Evolutionary conservation across 2,329 filamentous ascomycete species (phyloP).

Genomic region (Aspergillus sp.): DNA sequence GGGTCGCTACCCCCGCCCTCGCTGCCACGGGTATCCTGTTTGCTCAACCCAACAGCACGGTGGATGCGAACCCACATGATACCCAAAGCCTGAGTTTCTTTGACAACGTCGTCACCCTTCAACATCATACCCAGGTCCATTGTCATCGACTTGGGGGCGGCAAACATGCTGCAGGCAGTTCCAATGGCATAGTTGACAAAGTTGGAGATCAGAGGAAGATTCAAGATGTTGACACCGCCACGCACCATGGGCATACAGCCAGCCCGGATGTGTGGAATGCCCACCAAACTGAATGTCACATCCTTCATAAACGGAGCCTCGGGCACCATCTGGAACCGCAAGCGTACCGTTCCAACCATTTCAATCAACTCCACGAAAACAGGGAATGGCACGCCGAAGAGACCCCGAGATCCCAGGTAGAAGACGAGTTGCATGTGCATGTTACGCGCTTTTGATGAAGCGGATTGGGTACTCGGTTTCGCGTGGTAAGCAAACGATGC

Average conservation of each 20-base stretch:
- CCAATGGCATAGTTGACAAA: slow-evolving; percentile 95
- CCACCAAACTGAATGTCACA: slow-evolving; percentile 90
- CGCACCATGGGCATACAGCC: slow-evolving; percentile 91
- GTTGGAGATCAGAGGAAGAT: slow-evolving; percentile 85
- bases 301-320: slow-evolving; percentile 90
- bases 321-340: slow-evolving; percentile 78
- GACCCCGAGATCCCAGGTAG: slow-evolving; percentile 80
- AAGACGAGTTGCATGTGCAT: slow-evolving; percentile 98
- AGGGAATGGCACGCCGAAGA: slow-evolving; percentile 82
- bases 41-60: slow-evolving; percentile 78
- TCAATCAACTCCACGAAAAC: slow-evolving; percentile 86
- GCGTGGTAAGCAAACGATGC: slow-evolving; percentile 88
- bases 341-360: slow-evolving; percentile 77
- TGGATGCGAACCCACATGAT: slow-evolving; percentile 91
- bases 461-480: slow-evolving; percentile 60
- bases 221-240: slow-evolving; percentile 81
- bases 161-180: slow-evolving; percentile 80
- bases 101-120: slow-evolving; percentile 83
- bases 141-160: slow-evolving; percentile 89
- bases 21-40: slow-evolving; percentile 78
- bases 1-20: slow-evolving; percentile 85
- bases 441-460: slow-evolving; percentile 78
- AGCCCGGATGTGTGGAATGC: slow-evolving; percentile 79
- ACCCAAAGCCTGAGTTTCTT: slow-evolving; percentile 74
- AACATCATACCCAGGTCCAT: slow-evolving; percentile 86